A percentile compares a stretch with the other conserved stretches of the same genome.
These are phyloP conservation scores for Phytomonas francai DNA, from an alignment of 208 protist species.

Conservation along the genomic window DNA sequence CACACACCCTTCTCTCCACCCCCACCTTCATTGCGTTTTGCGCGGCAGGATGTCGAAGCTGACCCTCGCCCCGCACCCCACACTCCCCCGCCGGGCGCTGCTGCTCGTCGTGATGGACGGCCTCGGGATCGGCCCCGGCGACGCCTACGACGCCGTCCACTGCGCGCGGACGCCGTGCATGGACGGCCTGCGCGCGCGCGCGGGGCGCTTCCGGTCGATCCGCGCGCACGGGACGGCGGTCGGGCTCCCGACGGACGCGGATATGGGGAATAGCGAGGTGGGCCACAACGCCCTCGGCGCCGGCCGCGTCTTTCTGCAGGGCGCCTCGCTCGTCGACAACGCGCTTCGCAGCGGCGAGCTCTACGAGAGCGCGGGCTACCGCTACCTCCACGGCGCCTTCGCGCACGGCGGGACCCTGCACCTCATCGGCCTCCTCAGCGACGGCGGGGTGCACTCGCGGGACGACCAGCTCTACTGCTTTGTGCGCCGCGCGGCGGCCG, in stretches of 20 bases:
- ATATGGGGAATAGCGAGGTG: constrained; percentile 96
- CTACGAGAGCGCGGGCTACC: constrained; percentile 84
- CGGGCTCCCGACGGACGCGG: constrained; percentile 89
- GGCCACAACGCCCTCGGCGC: constrained; percentile 94
- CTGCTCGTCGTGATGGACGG: constrained; percentile 87
- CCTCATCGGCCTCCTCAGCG: constrained; percentile 90
- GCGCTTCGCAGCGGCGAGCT: constrained; percentile 78
- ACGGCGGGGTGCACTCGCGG: constrained; percentile 92
- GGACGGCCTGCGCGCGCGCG: constrained; percentile 40
- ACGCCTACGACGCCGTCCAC: constrained; percentile 90
- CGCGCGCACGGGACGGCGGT: constrained; percentile 91
- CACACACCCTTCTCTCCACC: constrained; percentile 12
- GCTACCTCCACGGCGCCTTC: constrained; percentile 82
- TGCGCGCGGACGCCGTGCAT: constrained; percentile 86
- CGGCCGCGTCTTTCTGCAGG: constrained; percentile 89
- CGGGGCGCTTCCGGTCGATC: constrained; percentile 79
- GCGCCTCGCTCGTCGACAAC: constrained; percentile 92
- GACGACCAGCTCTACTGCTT: constrained; percentile 88
- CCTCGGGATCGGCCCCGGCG: constrained; percentile 78
- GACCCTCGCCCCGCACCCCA: constrained; percentile 37
- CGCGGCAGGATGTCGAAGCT: constrained; percentile 40
- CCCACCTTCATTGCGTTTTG: constrained; percentile 3
- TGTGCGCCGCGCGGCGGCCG: constrained; percentile 71
- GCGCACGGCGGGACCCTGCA: constrained; percentile 81
- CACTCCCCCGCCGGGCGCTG: constrained; percentile 72